Percentiles rank a stretch among this genome's conserved stretches.
Evolutionary conservation across 1,284 basidiomycete genomes (phyloP).

Genomic region (Cryptococcus hybrid): DNA sequence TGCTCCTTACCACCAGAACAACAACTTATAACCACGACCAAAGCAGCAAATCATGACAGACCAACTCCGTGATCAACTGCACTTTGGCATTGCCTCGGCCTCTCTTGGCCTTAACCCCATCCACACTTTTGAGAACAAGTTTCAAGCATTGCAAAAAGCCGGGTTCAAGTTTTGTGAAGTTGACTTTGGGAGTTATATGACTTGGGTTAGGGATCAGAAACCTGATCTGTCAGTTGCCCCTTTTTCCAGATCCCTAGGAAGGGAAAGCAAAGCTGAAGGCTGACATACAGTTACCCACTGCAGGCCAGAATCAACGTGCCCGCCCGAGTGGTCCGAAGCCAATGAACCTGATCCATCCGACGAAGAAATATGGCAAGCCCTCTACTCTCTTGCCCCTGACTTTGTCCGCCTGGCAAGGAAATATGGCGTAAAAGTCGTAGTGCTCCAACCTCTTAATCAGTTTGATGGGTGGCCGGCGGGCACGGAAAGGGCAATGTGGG

Average conservation of each 20-base stretch:
- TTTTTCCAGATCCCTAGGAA: neutral
- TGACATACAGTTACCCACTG: neutral
- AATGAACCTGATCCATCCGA: constrained; percentile 17
- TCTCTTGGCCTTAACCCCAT: neutral
- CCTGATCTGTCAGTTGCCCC: neutral
- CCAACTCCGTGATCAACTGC: neutral
- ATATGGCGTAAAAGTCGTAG: constrained; percentile 9
- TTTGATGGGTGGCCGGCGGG: constrained; percentile 14
- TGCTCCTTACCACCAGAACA: no score
- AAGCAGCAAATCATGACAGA: neutral
- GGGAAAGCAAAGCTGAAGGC: neutral
- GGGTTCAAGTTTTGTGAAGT: neutral
- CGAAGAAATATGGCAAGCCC: constrained; percentile 11
- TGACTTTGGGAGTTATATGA: no score
- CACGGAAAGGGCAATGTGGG: constrained; percentile 6
- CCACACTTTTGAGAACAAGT: neutral
- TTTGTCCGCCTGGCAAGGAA: constrained; percentile 4
- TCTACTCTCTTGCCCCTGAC: neutral
- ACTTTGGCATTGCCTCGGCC: neutral
- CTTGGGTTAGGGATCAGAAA: neutral
- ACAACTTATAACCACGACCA: neutral
- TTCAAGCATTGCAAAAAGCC: neutral
- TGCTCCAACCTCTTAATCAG: constrained; percentile 17
- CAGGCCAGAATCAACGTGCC: constrained; percentile 11
- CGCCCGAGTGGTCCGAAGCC: constrained; percentile 5